Evolutionary conservation across 1,284 basidiomycete genomes (phyloP).

Genomic region (Moesziomyces sp.): DNA sequence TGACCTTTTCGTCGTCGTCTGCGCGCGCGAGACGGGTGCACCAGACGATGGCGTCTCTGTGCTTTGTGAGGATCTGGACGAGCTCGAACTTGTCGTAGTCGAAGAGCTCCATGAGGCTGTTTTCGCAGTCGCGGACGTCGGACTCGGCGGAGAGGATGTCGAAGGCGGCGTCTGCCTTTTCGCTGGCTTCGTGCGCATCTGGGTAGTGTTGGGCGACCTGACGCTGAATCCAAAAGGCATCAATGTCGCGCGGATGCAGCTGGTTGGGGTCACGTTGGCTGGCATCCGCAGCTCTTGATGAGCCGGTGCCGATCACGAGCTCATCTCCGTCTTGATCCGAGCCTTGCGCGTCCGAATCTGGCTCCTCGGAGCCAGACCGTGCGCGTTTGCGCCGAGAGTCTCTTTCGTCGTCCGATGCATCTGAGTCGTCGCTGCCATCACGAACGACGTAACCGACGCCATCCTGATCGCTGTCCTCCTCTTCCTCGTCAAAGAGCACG

Average conservation of each 20-base stretch:
- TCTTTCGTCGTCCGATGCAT: conserved; percentile 74
- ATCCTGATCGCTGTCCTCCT: conserved; percentile 85
- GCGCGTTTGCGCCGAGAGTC: conserved; percentile 67
- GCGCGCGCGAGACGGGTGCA: conserved; percentile 94
- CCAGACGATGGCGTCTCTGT: conserved; percentile 96
- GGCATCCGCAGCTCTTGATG: conserved; percentile 65
- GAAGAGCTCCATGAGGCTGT: conserved; percentile 95
- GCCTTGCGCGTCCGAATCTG: conserved; percentile 71
- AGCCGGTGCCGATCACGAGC: conserved; percentile 54
- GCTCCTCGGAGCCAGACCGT: conserved; percentile 65
- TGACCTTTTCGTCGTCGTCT: conserved; percentile 87
- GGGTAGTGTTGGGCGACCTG: conserved; percentile 89
- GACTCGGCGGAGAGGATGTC: conserved; percentile 85
- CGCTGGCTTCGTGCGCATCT: conserved; percentile 91
- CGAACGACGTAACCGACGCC: conserved; percentile 86
- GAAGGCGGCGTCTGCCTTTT: conserved; percentile 87
- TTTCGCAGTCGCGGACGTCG: conserved; percentile 93
- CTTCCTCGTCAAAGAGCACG: conserved; percentile 70
- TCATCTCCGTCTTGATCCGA: conserved; percentile 78
- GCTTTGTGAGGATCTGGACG: conserved; percentile 90
- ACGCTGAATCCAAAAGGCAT: conserved; percentile 98
- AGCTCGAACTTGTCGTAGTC: conserved; percentile 91
- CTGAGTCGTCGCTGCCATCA: conserved; percentile 76
- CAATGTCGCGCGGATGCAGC: conserved; percentile 88
- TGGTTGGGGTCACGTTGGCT: conserved; percentile 68